Percentiles rank a stretch among this genome's conserved stretches.
Evolutionary conservation across 169 alveolate species (phyloP).

Genomic region (Babesia bigemina): DNA sequence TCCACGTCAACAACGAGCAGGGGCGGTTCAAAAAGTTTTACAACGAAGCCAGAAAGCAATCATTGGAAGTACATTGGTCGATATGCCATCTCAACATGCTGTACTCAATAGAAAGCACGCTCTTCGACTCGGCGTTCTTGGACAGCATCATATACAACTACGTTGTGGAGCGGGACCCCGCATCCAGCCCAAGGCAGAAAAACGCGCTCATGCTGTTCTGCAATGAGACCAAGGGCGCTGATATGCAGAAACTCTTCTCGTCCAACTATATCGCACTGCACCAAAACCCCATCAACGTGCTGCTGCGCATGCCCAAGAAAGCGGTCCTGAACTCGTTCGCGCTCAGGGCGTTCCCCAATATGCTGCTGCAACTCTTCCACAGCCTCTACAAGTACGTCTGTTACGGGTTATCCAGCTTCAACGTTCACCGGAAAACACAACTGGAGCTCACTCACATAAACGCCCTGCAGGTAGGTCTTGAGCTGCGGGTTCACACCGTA

Average conservation of each 20-base stretch:
- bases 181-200: background rate
- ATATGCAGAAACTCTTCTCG: slow-evolving; percentile 30
- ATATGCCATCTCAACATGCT: slow-evolving; percentile 16
- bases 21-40: no score
- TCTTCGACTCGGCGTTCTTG: slow-evolving; percentile 38
- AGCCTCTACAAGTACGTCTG: slow-evolving; percentile 56
- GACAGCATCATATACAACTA: slow-evolving; percentile 35
- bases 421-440: slow-evolving; percentile 8
- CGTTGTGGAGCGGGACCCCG: background rate
- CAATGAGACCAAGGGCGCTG: background rate
- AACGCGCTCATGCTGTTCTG: background rate
- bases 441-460: slow-evolving; percentile 35
- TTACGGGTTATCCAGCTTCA: slow-evolving; percentile 51
- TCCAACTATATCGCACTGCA: slow-evolving; percentile 59
- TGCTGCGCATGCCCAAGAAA: slow-evolving; percentile 46
- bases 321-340: slow-evolving; percentile 22
- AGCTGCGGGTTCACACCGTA: no score
- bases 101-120: slow-evolving; percentile 35
- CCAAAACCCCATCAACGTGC: slow-evolving; percentile 66
- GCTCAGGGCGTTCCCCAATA: slow-evolving; percentile 57
- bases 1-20: no score
- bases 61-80: slow-evolving; percentile 34
- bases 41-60: background rate
- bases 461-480: slow-evolving; percentile 52
- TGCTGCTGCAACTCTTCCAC: slow-evolving; percentile 34